Evolutionary conservation across 352 stramenopile species (phyloP).

Genomic region (Phytophthora boehmeriae): DNA sequence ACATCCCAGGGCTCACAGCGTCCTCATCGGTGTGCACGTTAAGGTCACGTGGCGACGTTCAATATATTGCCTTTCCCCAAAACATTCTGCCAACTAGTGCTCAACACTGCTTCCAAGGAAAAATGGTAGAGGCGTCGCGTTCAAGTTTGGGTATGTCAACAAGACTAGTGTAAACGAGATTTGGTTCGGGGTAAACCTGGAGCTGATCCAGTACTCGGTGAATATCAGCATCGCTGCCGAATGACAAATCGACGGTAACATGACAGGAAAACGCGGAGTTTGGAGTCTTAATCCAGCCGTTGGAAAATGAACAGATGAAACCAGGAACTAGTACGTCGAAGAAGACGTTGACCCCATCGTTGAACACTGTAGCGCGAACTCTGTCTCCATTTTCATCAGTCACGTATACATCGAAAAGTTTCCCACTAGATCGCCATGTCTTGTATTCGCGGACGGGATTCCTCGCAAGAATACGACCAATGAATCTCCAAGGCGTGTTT

Average conservation of each 20-base stretch:
- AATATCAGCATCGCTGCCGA: background rate
- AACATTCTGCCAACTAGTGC: no score
- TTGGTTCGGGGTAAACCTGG: constrained; percentile 2
- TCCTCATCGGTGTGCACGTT: no score
- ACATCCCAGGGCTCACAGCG: no score
- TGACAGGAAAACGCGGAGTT: constrained; percentile 3
- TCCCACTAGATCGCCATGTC: background rate
- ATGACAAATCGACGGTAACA: background rate
- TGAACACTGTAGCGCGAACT: constrained; percentile 1
- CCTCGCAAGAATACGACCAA: constrained; percentile 1
- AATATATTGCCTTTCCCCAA: no score
- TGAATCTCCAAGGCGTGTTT: constrained; percentile 2
- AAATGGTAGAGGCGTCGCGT: no score
- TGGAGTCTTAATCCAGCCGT: constrained; percentile 2
- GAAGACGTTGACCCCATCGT: constrained; percentile 5
- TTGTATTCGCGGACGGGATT: background rate
- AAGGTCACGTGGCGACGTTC: no score
- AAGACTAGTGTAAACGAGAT: background rate
- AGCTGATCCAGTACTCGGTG: no score
- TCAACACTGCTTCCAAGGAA: no score
- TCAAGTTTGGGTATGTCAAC: no score
- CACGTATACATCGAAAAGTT: constrained; percentile 4
- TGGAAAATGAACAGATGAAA: background rate
- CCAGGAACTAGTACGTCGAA: background rate
- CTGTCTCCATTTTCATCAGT: background rate